Conservation (phyloP, 2,329 filamentous ascomycete species). For the Colletotrichum trifolii region DNA sequence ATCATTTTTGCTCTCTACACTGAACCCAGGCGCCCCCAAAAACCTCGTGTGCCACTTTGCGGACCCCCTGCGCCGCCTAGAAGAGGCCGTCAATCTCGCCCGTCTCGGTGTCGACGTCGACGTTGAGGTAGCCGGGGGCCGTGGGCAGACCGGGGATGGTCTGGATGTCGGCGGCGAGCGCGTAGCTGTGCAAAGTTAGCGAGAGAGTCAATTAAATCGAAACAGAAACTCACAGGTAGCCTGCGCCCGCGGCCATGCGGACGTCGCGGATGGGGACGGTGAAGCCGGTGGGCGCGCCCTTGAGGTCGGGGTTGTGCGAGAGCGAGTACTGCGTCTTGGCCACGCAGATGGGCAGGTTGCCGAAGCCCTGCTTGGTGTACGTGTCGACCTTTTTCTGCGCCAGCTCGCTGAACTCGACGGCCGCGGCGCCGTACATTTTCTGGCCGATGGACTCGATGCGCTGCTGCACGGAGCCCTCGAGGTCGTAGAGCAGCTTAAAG, state of each 20-base stretch:
- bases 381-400: constrained; percentile 97
- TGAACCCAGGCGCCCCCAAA: constrained; percentile 1
- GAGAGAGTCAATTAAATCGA: constrained; percentile 38
- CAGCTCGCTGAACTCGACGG: constrained; percentile 91
- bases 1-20: constrained; percentile 1
- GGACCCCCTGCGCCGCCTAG: constrained; percentile 58
- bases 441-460: constrained; percentile 91
- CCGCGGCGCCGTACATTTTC: constrained; percentile 92
- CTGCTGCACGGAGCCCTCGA: constrained; percentile 83
- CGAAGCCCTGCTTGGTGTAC: constrained; percentile 92
- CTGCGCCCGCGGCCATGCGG: constrained; percentile 90
- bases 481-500: constrained; percentile 86
- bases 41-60: background rate
- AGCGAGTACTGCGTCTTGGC: constrained; percentile 99
- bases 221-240: constrained; percentile 76
- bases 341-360: constrained; percentile 93
- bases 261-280: constrained; percentile 95
- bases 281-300: constrained; percentile 95
- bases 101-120: constrained; percentile 85
- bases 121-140: constrained; percentile 93
- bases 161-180: constrained; percentile 96
- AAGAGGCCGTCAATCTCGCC: constrained; percentile 91
- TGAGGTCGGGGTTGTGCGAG: constrained; percentile 90
- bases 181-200: constrained; percentile 72
- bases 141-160: constrained; percentile 97